Conservation (phyloP, 306 rosid genomes). For the Ceratonia siliqua region DNA sequence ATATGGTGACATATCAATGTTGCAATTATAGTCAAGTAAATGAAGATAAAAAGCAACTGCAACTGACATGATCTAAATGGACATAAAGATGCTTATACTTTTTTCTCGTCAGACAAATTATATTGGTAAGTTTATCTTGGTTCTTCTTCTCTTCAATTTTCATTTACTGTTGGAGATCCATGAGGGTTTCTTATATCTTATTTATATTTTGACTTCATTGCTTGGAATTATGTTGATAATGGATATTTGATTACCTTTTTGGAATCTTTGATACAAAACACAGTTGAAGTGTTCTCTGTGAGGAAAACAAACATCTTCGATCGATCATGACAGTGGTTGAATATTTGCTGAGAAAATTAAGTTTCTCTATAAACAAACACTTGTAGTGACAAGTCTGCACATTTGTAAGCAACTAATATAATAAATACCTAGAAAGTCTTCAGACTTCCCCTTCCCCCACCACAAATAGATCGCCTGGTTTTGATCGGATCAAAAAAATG, state of each 20-base stretch:
- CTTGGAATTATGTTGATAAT: not conserved
- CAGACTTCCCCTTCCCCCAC: no score
- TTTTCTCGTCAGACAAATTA: not conserved
- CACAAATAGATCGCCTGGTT: no score
- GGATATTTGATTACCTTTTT: no score
- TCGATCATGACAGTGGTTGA: not conserved
- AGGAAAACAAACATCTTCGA: not conserved
- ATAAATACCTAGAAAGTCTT: no score
- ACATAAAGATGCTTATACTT: slow-evolving; percentile 19
- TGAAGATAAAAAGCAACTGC: slow-evolving; percentile 7
- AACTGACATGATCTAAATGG: not conserved
- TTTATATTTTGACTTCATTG: no score
- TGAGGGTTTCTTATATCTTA: not conserved
- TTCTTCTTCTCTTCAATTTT: not conserved
- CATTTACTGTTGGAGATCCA: not conserved
- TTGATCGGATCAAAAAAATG: no score
- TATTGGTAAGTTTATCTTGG: not conserved
- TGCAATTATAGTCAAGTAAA: slow-evolving; percentile 30
- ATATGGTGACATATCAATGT: slow-evolving; percentile 43
- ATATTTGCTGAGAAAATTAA: not conserved
- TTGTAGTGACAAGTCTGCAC: no score
- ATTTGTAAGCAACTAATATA: no score
- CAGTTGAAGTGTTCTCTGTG: not conserved
- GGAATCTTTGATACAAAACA: not conserved
- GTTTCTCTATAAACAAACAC: no score